These are phyloP conservation scores for Kwoniella sp. DNA, from an alignment of 768 basidiomycete genomes.

Conservation along the genomic window DNA sequence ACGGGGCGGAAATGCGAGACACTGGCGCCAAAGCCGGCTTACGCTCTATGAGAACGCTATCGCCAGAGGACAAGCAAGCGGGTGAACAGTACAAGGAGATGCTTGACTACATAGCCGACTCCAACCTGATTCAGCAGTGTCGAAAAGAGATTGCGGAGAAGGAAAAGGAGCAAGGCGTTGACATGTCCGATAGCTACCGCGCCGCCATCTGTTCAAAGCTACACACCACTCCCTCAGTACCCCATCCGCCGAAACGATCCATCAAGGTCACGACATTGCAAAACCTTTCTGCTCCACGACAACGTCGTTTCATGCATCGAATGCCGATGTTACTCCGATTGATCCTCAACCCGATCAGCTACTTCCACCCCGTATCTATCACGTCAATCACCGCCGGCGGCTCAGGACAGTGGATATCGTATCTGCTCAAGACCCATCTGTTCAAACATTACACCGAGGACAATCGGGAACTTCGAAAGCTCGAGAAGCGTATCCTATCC, in stretches of 20 bases:
- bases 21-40: constrained; percentile 6
- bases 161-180: neutral
- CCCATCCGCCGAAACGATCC: constrained; percentile 25
- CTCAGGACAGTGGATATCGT: constrained; percentile 20
- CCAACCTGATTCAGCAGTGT: constrained; percentile 22
- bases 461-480: constrained; percentile 16
- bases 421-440: constrained; percentile 16
- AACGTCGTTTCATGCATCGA: constrained; percentile 18
- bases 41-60: constrained; percentile 8
- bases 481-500: constrained; percentile 21
- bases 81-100: constrained; percentile 18
- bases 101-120: constrained; percentile 17
- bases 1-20: constrained; percentile 17
- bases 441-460: constrained; percentile 28
- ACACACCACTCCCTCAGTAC: constrained; percentile 22
- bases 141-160: constrained; percentile 7
- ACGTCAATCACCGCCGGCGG: constrained; percentile 27
- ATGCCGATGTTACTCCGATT: constrained; percentile 28
- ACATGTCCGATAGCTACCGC: neutral
- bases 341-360: constrained; percentile 31
- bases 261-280: constrained; percentile 33
- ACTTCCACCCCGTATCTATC: constrained; percentile 30
- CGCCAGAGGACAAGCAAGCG: constrained; percentile 22
- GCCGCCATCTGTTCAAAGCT: constrained; percentile 31
- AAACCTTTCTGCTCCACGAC: constrained; percentile 11